Base-by-base conservation (phyloP, 345 rosid genomes). In the Syzygium aromaticum region DNA sequence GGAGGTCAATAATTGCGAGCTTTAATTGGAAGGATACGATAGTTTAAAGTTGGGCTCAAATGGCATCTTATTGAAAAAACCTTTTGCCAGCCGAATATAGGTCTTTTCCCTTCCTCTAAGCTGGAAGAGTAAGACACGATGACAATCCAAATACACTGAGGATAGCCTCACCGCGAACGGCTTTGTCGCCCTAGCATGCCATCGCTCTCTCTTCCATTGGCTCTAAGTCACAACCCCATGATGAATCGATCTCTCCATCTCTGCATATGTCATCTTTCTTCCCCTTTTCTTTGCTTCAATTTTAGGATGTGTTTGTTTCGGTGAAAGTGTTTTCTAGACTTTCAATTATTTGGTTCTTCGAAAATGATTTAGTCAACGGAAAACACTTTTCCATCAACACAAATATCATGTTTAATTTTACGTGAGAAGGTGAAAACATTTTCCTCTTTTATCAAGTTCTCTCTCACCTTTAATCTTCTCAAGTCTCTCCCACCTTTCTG, bases 81-180 rank as follows among this genome's bases (percentile, higher is more conserved):
- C 25, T 33, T 19, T 0, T 67, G 7, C 6, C 6, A 30, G 17
- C 17, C 0, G 6, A 67, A 17, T 67, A 0, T 67, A 1, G 22
- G 3, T 33, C 10, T 67, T 67, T 9, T 8, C 0, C 25, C 25
- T 67, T 67, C 22, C 13, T 17, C 5, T 0, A 3, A 19, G 7
- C 49, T 73, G 0, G 25, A 19, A 73, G 80, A 73, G 22, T 2
- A 73, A 33, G 1, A 33, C 22, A 73, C 0, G 1, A 25, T 73
- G 46, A 12, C 13, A 2, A 2, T 73, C 49, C 25, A 33, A 67
- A 67, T 33, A 73, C 46, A 3, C 7, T 17, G 2, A 8, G 14
- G 7, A 17, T 14, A 11, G 22, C 43, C 25, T 25, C 1, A 0
- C 5, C 22, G 2, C 19, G 13, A 27, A 73, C 1, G 10, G 14